These are phyloP conservation scores for Nothomitra cinnamomea DNA, from an alignment of 2,329 filamentous ascomycete species.

Conservation along the genomic window DNA sequence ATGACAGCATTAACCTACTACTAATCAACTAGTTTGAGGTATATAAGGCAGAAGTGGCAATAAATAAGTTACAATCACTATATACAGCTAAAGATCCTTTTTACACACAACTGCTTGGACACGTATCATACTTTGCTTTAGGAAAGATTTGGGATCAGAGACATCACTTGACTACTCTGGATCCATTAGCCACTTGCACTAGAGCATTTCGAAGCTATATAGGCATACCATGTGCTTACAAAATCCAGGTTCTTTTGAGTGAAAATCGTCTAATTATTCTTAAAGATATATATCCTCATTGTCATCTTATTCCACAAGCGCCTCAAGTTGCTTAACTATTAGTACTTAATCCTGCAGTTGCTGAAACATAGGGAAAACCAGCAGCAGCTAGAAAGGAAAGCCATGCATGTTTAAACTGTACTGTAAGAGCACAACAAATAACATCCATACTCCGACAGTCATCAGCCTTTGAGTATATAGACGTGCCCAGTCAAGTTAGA, in stretches of 20 bases:
- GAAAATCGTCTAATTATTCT: not conserved
- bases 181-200: not conserved
- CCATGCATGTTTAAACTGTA: not conserved
- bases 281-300: not conserved
- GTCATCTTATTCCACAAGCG: not conserved
- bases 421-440: not conserved
- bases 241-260: too few relatives aligned
- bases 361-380: not conserved
- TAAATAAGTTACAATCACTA: not conserved
- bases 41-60: not conserved
- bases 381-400: not conserved
- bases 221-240: not conserved
- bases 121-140: not conserved
- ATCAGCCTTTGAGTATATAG: not conserved
- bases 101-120: not conserved
- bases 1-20: not conserved
- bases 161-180: not conserved
- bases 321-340: not conserved
- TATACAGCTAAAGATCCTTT: not conserved
- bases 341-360: not conserved
- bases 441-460: not conserved
- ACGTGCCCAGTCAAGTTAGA: too few relatives aligned
- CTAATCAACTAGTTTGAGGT: not conserved
- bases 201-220: not conserved
- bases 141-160: not conserved